Conservation (phyloP, 140 eudicot genomes). For the Bidens hawaiensis region DNA sequence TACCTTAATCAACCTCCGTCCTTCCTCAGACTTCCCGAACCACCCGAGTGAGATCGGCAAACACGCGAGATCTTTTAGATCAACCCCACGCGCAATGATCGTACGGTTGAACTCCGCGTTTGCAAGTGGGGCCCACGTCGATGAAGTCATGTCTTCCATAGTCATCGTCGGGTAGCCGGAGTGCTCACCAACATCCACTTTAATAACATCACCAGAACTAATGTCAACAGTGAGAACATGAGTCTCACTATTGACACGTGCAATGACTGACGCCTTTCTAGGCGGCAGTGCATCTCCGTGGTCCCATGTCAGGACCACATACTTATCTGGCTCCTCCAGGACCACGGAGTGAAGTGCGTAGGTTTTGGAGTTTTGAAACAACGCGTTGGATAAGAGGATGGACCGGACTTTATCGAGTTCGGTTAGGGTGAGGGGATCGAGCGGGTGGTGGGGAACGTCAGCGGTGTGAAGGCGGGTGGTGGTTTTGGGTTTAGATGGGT, state of each 20-base stretch:
- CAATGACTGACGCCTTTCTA: slow-evolving; percentile 69
- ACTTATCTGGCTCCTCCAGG: slow-evolving; percentile 77
- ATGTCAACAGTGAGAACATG: slow-evolving; percentile 58
- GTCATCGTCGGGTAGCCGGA: slow-evolving; percentile 96
- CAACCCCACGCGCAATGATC: slow-evolving; percentile 72
- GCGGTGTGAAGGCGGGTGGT: slow-evolving; percentile 48
- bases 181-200: slow-evolving; percentile 39
- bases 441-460: slow-evolving; percentile 85
- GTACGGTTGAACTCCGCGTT: slow-evolving; percentile 80
- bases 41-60: slow-evolving; percentile 79
- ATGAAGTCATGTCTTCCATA: slow-evolving; percentile 77
- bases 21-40: slow-evolving; percentile 71
- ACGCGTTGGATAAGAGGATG: slow-evolving; percentile 43
- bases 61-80: slow-evolving; percentile 72
- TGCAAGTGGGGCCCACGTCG: slow-evolving; percentile 70
- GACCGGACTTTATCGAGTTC: slow-evolving; percentile 50
- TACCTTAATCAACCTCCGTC: slow-evolving; percentile 71
- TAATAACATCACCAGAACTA: slow-evolving; percentile 33
- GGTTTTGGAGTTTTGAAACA: slow-evolving; percentile 29
- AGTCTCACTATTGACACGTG: slow-evolving; percentile 51
- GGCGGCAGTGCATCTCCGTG: slow-evolving; percentile 58
- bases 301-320: slow-evolving; percentile 47
- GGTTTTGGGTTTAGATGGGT: slow-evolving; percentile 28
- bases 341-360: slow-evolving; percentile 79
- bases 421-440: slow-evolving; percentile 75